Evolutionary conservation across 129 eudicot species (phyloP).

Genomic region (sunflower (Helianthus annuus)): HanXRQr2.0-SUNRISE NC_035433.2:143906861-143907360

Average conservation of each 20-base stretch:
- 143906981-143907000: conserved; percentile 21
- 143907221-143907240: not conserved
- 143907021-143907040: not conserved
- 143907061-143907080: not conserved
- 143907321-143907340: conserved; percentile 9
- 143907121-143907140: not conserved
- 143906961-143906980: not conserved
- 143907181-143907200: conserved; percentile 5
- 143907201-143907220: not conserved
- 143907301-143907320: conserved; percentile 2
- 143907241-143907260: not conserved
- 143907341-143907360: conserved; percentile 20
- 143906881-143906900: conserved; percentile 13
- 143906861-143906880: conserved; percentile 14
- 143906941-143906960: conserved; percentile 3
- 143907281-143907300: conserved; percentile 11
- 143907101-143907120: not conserved
- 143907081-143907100: not conserved
- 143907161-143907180: not conserved
- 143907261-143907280: not conserved
- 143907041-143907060: not conserved
- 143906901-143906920: not conserved
- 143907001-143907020: conserved; percentile 25
- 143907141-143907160: conserved; percentile 28
- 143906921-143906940: not conserved